phyloP scores from a whole-genome alignment of 352 stramenopile genomes.

The Phytopythium litorale region DNA sequence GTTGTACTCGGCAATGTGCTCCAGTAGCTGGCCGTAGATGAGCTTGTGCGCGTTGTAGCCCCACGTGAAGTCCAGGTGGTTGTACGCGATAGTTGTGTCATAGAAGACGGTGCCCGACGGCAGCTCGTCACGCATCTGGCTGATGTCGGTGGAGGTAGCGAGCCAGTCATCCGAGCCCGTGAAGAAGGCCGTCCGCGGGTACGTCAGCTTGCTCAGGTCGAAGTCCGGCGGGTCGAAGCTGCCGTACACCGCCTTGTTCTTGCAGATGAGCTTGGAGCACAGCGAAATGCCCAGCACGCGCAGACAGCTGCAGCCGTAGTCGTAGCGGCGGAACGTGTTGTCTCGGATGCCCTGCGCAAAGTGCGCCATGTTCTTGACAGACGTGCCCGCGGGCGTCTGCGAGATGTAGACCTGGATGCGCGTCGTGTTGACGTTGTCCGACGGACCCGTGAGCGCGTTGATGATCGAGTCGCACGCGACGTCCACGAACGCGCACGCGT shows the following conservation, averaged over 20 bases:
- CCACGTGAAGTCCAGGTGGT: conserved; percentile 74
- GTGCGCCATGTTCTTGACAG: conserved; percentile 62
- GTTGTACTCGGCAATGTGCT: conserved; percentile 50
- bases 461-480: conserved; percentile 46
- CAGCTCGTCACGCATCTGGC: conserved; percentile 38
- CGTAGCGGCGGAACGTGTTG: conserved; percentile 52
- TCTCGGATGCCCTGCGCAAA: conserved; percentile 60
- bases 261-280: conserved; percentile 42
- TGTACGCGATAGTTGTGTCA: conserved; percentile 45
- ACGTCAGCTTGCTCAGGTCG: conserved; percentile 38
- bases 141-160: conserved; percentile 36
- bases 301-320: conserved; percentile 54
- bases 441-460: conserved; percentile 45
- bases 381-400: conserved; percentile 56
- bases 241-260: conserved; percentile 55
- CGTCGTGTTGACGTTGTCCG: conserved; percentile 50
- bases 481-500: conserved; percentile 45
- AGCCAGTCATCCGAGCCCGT: conserved; percentile 49
- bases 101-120: conserved; percentile 44
- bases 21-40: conserved; percentile 54
- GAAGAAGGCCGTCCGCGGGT: conserved; percentile 51
- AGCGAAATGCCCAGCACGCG: conserved; percentile 26
- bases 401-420: conserved; percentile 62
- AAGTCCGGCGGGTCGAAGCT: conserved; percentile 40
- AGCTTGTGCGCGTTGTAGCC: conserved; percentile 46